Base-by-base conservation (phyloP, 495 filamentous ascomycete genomes). In the Daldinia grandis region DNA sequence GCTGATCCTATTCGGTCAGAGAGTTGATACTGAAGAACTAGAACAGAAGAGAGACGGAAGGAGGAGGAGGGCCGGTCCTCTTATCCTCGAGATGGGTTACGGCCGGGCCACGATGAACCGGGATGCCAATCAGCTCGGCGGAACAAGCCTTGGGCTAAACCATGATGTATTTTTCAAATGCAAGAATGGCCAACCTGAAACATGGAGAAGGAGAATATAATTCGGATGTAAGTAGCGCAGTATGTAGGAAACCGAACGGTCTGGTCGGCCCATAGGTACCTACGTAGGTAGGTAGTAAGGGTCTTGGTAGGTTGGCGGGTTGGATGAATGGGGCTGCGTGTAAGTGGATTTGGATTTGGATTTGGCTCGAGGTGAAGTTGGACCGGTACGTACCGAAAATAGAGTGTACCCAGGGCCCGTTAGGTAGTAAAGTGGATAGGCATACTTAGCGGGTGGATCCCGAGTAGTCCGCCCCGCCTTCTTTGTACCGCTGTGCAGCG, bases 1-100 rank as follows among this genome's bases (percentile, higher is more conserved):
- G 59, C 57, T 62, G 71, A 71, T 68, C 70, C 65, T 73, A 75
- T 73, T 57, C 67, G 73, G 69, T 61, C 71, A 74, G 68, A 78
- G 67, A 37, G 70, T 73, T 73, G 73, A 75, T 76, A 77, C 66
- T 74, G 71, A 77, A 74, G 73, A 75, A 75, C 62, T 58, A 49
- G 72, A 72, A 60, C 50, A 56, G 51, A 62, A 64, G 68, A 50
- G 63, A 67, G 51, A 72, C 51, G 55, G 15, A 61, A 56, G 27
- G 54, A 69, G 63, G 75, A 72, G 73, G 73, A 76, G 73, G 69
- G 63, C 47, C 66, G 65, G 71, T 59, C 73, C 63, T 76, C 73
- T 76, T 78, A 78, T 78, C 69, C 75, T 78, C 71, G 68, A 55
- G 62, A 54, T 73, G 68, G 64, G 58, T 47, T 47, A 21, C 40